Base-by-base conservation (phyloP, 257 asterid genomes). In the Buddleja alternifolia region DNA sequence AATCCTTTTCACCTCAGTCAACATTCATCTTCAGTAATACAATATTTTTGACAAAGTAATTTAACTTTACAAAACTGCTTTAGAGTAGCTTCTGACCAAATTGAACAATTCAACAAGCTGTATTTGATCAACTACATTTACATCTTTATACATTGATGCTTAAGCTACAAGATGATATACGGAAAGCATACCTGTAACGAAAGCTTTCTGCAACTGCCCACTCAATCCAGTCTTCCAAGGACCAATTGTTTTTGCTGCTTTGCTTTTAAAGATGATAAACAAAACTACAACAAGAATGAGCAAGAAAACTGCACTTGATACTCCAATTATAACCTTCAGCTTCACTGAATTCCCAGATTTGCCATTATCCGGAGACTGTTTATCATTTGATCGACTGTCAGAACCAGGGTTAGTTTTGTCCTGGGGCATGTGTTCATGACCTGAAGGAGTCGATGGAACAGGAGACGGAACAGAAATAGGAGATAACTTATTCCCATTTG, bases 201-300 rank as follows among this genome's bases (percentile, higher is more conserved):
- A 86, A 21, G 99, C 98, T 74, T 88, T 94, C 73, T 86, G 97
- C 84, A 92, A 78, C 81, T 94, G 98, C 47, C 96, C 97, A 67
- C 96, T 94, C 79, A 94, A 71, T 66, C 97, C 98, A 63, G 85
- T 81, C 79, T 81, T 94, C 99, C 98, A 91, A 71, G 99, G 95
- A 47, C 85, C 77, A 8, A 94, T 88, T 6, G 82, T 75, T 67
- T 58, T 79, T 24, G 85, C 96, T 50, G 92, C 89, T 79, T 77
- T 78, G 75, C 92, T 84, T 84, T 83, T 85, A 72, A 75, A 81
- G 48, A 75, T 54, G 48, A 84, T 39, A 21, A 92, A 44, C 57
- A 89, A 4, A 55, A 78, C 75, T 36, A 63, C 75, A 25, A 54
- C 73, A 76, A 64, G 39, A 71, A 86, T 63, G 68, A 89, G 62